Base-by-base conservation (phyloP, 2,329 filamentous ascomycete genomes). In the Bertia moriformis region DNA sequence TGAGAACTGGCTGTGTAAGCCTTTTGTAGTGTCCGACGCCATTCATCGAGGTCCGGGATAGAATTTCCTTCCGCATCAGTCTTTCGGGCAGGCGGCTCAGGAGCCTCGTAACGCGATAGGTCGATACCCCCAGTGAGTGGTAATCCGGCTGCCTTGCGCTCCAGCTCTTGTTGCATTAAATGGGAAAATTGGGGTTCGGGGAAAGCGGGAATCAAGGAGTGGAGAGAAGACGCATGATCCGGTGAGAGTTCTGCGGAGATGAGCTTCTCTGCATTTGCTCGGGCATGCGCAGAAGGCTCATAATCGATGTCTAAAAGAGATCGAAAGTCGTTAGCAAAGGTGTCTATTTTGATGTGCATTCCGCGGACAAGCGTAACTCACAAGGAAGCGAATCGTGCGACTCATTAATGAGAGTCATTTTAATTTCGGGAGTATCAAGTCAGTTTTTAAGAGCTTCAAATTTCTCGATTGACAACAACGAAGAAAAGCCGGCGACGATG, bases 241-340 rank as follows among this genome's bases (percentile, higher is more conserved):
- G 60, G 41, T 18, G 64, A 52, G 33, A 74, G 56, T 47, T 76
- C 70, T 46, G 66, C 59, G 40, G 61, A 51, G 44, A 79, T 66
- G 40, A 73, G 61, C 37, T 62, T 55, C 46, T 65, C 55, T 33
- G 73, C 70, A 43, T 61, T 57, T 37, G 61, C 54, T 43, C 71
- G 62, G 44, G 62, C 63, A 39, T 52, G 46, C 22, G 58, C 52
- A 29, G 68, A 66, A 40, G 69, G 66, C 29, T 65, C 60, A 27
- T 62, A 51, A 51, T 82, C 77, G 51, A 81, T 69, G 53, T 78
- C 73, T 78, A n/a, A n/a, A n/a, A n/a, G n/a, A n/a, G 53, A 38
- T 38, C 39, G 40, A 7, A 35, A 18, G 24, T 29, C 24, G 17
- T 13, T 13, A 35, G 32, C 32, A 14, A 12, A 10, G 32, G n/a